phyloP scores from a whole-genome alignment of 2,329 filamentous ascomycete species.

The Arthrobotrys musiformis region DNA sequence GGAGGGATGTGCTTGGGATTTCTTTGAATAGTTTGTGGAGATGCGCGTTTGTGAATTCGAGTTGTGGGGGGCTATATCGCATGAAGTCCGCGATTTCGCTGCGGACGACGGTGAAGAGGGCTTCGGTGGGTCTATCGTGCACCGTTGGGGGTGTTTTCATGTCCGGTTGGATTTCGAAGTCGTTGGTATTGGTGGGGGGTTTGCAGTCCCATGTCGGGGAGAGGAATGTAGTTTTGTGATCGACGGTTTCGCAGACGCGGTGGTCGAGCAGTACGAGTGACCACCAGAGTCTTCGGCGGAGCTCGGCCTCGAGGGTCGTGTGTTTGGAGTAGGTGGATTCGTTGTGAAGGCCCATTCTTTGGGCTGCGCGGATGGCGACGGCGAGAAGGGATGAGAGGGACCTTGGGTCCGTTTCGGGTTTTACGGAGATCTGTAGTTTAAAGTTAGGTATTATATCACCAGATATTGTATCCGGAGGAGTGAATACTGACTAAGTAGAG shows the following conservation, averaged over 20 bases:
- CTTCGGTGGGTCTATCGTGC: conserved; percentile 62
- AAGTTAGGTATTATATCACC: too few relatives aligned
- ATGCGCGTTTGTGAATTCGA: conserved; percentile 65
- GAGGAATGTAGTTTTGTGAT: conserved; percentile 62
- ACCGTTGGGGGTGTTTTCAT: conserved; percentile 23
- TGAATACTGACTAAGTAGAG: conserved; percentile 71
- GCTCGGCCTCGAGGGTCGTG: conserved; percentile 67
- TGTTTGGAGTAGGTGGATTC: conserved; percentile 66
- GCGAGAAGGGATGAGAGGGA: conserved; percentile 73
- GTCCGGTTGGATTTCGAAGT: conserved; percentile 34
- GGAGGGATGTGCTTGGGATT: neutral
- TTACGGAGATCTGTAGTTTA: conserved; percentile 60
- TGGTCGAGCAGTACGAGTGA: conserved; percentile 71
- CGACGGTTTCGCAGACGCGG: conserved; percentile 65
- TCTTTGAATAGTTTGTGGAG: conserved; percentile 58
- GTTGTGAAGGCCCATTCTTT: conserved; percentile 71
- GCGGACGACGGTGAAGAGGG: conserved; percentile 64
- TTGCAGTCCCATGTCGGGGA: conserved; percentile 60
- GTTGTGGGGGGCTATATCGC: conserved; percentile 63
- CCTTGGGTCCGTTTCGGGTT: conserved; percentile 66
- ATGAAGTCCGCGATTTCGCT: conserved; percentile 64
- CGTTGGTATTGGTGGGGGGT: conserved; percentile 30
- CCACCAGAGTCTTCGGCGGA: conserved; percentile 72
- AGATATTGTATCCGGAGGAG: too few relatives aligned
- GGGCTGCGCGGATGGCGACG: conserved; percentile 70